Conservation (phyloP, 2,329 filamentous ascomycete species). For the Torrubiella hemipterigena region DNA sequence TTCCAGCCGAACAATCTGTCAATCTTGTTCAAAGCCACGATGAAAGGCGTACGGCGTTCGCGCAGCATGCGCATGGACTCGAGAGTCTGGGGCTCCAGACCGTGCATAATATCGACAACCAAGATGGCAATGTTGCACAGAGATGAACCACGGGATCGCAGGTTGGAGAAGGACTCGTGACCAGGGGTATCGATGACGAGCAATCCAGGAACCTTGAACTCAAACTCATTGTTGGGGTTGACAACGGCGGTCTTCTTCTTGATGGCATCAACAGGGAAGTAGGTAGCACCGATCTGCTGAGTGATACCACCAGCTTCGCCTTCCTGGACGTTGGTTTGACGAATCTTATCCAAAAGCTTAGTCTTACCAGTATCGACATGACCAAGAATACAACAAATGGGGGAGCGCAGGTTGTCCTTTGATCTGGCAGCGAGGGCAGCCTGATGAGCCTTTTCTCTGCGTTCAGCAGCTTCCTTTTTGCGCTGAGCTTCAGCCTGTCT, state of each 20-base stretch:
- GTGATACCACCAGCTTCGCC: constrained; percentile 99
- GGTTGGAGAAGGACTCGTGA: constrained; percentile 99
- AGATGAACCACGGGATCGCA: constrained; percentile 91
- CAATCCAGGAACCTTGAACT: constrained; percentile 95
- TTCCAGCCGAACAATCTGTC: constrained; percentile 99
- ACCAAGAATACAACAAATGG: constrained; percentile 98
- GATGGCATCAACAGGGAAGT: constrained; percentile 93
- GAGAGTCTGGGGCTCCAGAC: constrained; percentile 89
- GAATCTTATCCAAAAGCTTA: constrained; percentile 97
- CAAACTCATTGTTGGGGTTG: constrained; percentile 79
- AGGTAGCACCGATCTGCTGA: constrained; percentile 98
- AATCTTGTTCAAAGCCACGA: constrained; percentile 98
- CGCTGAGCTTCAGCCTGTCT: constrained; percentile 60
- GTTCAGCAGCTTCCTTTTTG: constrained; percentile 81
- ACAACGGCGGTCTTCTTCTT: constrained; percentile 86
- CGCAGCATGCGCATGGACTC: constrained; percentile 93
- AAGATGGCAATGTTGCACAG: constrained; percentile 99
- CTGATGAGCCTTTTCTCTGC: constrained; percentile 81
- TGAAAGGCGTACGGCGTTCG: constrained; percentile 92
- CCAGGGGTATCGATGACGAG: constrained; percentile 96
- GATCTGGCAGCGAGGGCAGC: constrained; percentile 84
- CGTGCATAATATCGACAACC: constrained; percentile 99
- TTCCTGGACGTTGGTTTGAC: constrained; percentile 97
- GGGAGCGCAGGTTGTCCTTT: constrained; percentile 87
- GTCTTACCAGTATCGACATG: constrained; percentile 99